A percentile compares a stretch with the other conserved stretches of the same genome.
Conservation (phyloP, 2,329 filamentous ascomycete species). For the Hypoxylon sp. region DNA sequence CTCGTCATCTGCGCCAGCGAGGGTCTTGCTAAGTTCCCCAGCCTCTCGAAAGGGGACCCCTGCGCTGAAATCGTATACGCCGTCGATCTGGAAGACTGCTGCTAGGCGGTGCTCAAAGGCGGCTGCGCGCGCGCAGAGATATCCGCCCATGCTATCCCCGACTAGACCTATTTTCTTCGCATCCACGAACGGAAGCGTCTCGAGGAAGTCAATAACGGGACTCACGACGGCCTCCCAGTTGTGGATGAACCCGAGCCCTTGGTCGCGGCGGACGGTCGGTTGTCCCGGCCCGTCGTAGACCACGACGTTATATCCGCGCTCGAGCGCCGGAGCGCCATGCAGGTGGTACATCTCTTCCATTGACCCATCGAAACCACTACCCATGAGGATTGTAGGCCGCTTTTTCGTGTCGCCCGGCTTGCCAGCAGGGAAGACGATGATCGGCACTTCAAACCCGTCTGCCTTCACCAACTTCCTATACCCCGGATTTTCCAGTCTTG, state of each 20-base stretch:
- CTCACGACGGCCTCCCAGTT: slow-evolving; percentile 30
- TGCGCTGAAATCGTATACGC: slow-evolving; percentile 53
- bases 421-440: slow-evolving; percentile 39
- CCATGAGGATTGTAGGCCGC: slow-evolving; percentile 59
- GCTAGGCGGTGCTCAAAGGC: slow-evolving; percentile 61
- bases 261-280: slow-evolving; percentile 58
- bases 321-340: slow-evolving; percentile 55
- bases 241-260: slow-evolving; percentile 61
- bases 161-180: slow-evolving; percentile 56
- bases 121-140: slow-evolving; percentile 59
- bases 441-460: slow-evolving; percentile 22
- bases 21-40: background rate
- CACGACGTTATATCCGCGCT: slow-evolving; percentile 61
- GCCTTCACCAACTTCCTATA: slow-evolving; percentile 20
- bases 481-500: slow-evolving; percentile 9
- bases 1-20: background rate
- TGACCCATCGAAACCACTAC: slow-evolving; percentile 61
- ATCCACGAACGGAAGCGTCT: slow-evolving; percentile 26
- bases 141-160: slow-evolving; percentile 61
- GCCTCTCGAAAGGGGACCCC: slow-evolving; percentile 2
- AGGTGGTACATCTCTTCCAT: slow-evolving; percentile 62
- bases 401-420: slow-evolving; percentile 19
- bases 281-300: slow-evolving; percentile 65
- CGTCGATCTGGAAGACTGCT: slow-evolving; percentile 59
- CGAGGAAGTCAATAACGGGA: slow-evolving; percentile 29